Conservation (phyloP, 1,284 basidiomycete species). For the Schizophyllum commune region DNA sequence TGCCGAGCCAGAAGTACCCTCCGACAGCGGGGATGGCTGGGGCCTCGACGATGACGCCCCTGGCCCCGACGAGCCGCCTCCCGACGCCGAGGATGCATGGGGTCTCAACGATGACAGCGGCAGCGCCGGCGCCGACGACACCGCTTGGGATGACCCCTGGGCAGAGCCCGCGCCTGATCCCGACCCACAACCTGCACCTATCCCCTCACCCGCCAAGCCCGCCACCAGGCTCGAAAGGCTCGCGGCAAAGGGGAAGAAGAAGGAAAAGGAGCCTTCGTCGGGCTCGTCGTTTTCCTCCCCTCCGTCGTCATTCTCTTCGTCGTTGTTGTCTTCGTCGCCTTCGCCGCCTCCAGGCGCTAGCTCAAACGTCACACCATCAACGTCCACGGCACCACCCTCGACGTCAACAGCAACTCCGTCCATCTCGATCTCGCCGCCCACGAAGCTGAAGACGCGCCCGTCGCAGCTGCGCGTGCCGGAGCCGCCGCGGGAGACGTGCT, state of each 20-base stretch:
- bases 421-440: background rate
- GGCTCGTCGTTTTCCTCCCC: background rate
- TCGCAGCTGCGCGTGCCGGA: slow-evolving; percentile 7
- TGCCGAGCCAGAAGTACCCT: slow-evolving; percentile 12
- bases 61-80: slow-evolving; percentile 1
- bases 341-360: slow-evolving; percentile 9
- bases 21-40: slow-evolving; percentile 37
- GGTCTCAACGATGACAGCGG: slow-evolving; percentile 47
- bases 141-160: slow-evolving; percentile 48
- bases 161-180: slow-evolving; percentile 15
- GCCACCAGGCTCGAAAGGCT: slow-evolving; percentile 53
- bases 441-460: background rate
- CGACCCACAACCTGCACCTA: slow-evolving; percentile 17
- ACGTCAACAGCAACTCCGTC: background rate
- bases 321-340: slow-evolving; percentile 13
- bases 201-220: slow-evolving; percentile 34
- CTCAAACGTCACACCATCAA: background rate
- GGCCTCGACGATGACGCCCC: slow-evolving; percentile 48
- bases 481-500: slow-evolving; percentile 45
- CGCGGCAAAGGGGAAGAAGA: slow-evolving; percentile 43
- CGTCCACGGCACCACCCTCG: background rate
- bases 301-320: slow-evolving; percentile 7
- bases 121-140: slow-evolving; percentile 26
- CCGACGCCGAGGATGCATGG: slow-evolving; percentile 40
- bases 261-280: slow-evolving; percentile 22